Evolutionary conservation across 129 eudicot species (phyloP), one percentile per base, ranked within the genome.

Genomic region (Smallanthus sonchifolius): DNA sequence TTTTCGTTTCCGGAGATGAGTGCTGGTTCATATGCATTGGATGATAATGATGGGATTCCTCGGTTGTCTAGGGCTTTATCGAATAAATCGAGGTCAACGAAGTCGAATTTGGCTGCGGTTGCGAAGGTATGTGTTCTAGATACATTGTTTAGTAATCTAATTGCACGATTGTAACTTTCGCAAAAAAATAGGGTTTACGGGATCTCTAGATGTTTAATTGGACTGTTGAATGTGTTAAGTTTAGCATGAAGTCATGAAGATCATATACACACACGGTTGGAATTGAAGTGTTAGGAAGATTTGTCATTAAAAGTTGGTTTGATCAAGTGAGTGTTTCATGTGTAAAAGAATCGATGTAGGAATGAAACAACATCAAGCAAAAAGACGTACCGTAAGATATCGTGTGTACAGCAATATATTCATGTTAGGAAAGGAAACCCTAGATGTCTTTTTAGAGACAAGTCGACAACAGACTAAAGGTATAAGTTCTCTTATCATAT

Each of bases 11-110:
- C 99, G 5, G 95, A 88, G 65, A 73, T 86, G 60, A 86, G 55
- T 57, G 60, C 20, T 61, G 36, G 36, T 73, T 61, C 93, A 0
- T 52, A 65, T 57, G 79, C 84, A 40, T 44, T 78, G 69, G 88
- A 83, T 55, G 80, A 80, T 67, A 67, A 88, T 80, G 99, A 88
- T 77, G 97, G 97, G 60, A 94, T 94, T 76, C 99, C 97, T 44
- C 85, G 85, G 13, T 67, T 88, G 74, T 75, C 97, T 14, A 85
- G 97, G 86, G 88, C 85, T 20, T 39, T 82, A 43, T 94, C 97
- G 2, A 75, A 84, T 63, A 91, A 88, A 78, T 85, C 91, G 6
- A 76, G 96, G 79, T 80, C 91, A 4, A 75, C 91, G 15, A 91
- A 80, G 67, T 77, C 94, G 15, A 93, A 81, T 66, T 86, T 79